These are phyloP conservation scores for Hymenoscyphus fraxineus DNA, from an alignment of 2,329 filamentous ascomycete genomes.

Conservation along the genomic window DNA sequence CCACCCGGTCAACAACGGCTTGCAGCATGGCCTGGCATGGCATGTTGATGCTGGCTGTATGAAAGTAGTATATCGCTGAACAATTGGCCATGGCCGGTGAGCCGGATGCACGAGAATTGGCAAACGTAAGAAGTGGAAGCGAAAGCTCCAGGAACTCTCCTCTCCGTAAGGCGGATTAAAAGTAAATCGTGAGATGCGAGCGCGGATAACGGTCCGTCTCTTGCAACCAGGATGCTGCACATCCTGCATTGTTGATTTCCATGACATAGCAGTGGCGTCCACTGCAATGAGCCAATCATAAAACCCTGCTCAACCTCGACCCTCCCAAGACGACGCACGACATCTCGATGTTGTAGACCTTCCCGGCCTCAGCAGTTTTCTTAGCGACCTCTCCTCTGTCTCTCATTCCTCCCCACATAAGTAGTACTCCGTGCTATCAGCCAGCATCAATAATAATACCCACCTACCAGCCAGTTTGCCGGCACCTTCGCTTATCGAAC, in stretches of 20 bases:
- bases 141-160: slow-evolving; percentile 7
- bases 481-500: not conserved
- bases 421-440: not conserved
- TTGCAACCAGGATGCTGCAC: slow-evolving; percentile 18
- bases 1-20: not conserved
- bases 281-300: slow-evolving; percentile 17
- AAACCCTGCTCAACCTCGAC: slow-evolving; percentile 4
- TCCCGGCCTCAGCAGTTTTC: slow-evolving; percentile 14
- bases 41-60: not conserved
- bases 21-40: not conserved
- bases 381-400: not conserved
- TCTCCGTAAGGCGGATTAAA: slow-evolving; percentile 24
- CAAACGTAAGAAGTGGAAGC: not conserved
- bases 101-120: not conserved
- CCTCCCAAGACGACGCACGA: slow-evolving; percentile 22
- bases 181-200: slow-evolving; percentile 24
- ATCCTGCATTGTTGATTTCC: slow-evolving; percentile 18
- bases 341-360: slow-evolving; percentile 17
- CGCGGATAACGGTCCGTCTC: slow-evolving; percentile 30
- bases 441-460: not conserved
- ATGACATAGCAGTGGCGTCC: slow-evolving; percentile 18
- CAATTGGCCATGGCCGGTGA: not conserved
- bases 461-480: not conserved
- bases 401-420: not conserved
- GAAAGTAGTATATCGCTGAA: too few species aligned